Evolutionary conservation across 2,329 filamentous ascomycete genomes (phyloP).

Genomic region (Pleoardoris graminearum): DNA sequence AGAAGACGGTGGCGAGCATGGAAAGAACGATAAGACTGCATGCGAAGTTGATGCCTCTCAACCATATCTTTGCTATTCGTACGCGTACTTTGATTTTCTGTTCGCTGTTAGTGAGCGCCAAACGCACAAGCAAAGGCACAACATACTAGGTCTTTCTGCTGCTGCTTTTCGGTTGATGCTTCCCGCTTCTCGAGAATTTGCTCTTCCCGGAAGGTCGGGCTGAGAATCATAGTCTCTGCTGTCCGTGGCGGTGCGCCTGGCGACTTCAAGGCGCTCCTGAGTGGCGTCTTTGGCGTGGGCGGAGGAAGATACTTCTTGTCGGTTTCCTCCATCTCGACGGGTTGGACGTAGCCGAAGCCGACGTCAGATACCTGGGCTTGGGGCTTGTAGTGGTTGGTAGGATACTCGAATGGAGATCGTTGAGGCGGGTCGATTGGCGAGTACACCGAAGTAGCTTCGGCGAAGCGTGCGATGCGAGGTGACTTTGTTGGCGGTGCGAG

Average conservation of each 20-base stretch:
- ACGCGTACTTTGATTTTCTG: conserved; percentile 93
- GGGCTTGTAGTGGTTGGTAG: conserved; percentile 59
- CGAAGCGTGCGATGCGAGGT: conserved; percentile 76
- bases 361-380: conserved; percentile 80
- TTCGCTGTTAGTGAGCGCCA: conserved; percentile 42
- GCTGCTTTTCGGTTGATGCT: conserved; percentile 77
- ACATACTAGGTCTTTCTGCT: conserved; percentile 84
- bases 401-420: conserved; percentile 54
- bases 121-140: not conserved
- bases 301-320: conserved; percentile 52
- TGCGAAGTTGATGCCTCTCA: conserved; percentile 95
- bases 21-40: conserved; percentile 93
- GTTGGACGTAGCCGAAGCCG: conserved; percentile 84
- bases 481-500: conserved; percentile 57
- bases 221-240: conserved; percentile 75
- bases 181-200: conserved; percentile 85
- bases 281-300: conserved; percentile 72
- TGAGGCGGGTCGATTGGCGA: conserved; percentile 68
- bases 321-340: conserved; percentile 59
- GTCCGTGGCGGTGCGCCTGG: conserved; percentile 76
- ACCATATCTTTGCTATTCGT: conserved; percentile 88
- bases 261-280: conserved; percentile 88
- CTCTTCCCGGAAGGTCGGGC: conserved; percentile 90
- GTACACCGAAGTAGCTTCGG: conserved; percentile 77
- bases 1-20: conserved; percentile 84